Evolutionary conservation across 208 protist species (phyloP).

Genomic region (Trypanosoma caninum): DNA sequence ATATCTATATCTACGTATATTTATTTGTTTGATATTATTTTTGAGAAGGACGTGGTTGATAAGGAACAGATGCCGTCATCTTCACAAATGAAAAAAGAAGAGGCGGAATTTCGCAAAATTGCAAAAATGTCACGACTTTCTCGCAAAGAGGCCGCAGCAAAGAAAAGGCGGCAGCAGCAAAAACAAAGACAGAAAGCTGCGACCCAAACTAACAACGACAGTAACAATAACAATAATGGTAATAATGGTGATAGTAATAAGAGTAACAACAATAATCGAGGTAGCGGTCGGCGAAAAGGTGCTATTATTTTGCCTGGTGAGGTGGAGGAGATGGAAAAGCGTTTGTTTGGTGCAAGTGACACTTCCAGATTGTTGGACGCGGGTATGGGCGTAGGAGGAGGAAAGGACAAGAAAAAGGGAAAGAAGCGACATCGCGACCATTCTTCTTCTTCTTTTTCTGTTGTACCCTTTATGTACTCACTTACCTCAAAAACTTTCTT

Average conservation of each 20-base stretch:
- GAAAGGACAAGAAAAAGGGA: slow-evolving; percentile 6
- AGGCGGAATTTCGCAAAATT: slow-evolving; percentile 81
- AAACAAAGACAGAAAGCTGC: slow-evolving; percentile 1
- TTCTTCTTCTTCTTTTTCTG: background rate
- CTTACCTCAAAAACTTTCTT: slow-evolving; percentile 4
- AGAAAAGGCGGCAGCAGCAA: slow-evolving; percentile 41
- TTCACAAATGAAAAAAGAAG: slow-evolving; percentile 66
- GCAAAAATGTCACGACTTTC: slow-evolving; percentile 49
- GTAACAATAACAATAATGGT: slow-evolving; percentile 15
- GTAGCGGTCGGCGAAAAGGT: slow-evolving; percentile 33
- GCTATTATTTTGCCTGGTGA: slow-evolving; percentile 76
- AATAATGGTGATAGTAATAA: slow-evolving; percentile 18
- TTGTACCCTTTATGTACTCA: background rate
- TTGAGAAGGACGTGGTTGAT: background rate
- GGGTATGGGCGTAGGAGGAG: background rate
- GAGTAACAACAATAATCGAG: background rate
- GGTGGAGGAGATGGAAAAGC: slow-evolving; percentile 50
- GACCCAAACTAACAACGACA: background rate
- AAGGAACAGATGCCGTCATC: slow-evolving; percentile 24
- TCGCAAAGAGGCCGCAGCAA: slow-evolving; percentile 49
- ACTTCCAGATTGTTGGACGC: background rate
- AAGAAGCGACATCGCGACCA: background rate
- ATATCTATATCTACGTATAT: background rate
- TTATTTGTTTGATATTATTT: background rate
- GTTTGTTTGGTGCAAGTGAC: slow-evolving; percentile 22